phyloP scores from a whole-genome alignment of 805 yeast species.

The Schwanniomyces polymorphus region DNA sequence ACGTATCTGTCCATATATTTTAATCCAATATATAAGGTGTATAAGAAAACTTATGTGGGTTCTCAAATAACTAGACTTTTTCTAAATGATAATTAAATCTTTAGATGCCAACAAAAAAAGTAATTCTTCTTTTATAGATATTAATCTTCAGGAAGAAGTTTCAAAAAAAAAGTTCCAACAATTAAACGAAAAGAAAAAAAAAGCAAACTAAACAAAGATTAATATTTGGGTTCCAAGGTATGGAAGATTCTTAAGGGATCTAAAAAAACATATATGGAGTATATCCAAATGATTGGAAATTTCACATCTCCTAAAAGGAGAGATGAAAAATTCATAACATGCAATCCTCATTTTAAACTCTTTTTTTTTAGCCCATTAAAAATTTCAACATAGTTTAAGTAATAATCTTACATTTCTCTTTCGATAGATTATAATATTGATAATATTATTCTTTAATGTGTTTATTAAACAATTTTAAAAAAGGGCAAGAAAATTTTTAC shows the following conservation, averaged over 20 bases:
- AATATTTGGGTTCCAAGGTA: background rate
- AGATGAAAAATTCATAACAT: background rate
- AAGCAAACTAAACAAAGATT: conserved; percentile 1
- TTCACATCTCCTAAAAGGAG: background rate
- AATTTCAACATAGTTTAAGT: background rate
- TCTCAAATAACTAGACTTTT: background rate
- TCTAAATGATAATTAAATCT: conserved; percentile 2
- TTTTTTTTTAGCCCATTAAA: background rate
- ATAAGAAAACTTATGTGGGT: background rate
- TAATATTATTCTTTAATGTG: background rate
- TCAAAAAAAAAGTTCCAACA: conserved; percentile 1
- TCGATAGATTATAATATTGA: conserved; percentile 1
- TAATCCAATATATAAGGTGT: background rate
- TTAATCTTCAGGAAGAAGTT: conserved; percentile 1
- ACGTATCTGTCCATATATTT: conserved; percentile 1
- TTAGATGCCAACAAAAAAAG: background rate
- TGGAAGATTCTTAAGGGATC: background rate
- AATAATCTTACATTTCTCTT: conserved; percentile 2
- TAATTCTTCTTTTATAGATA: background rate
- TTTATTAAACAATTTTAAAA: background rate
- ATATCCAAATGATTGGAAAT: background rate
- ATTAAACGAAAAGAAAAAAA: conserved; percentile 4
- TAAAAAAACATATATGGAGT: background rate
- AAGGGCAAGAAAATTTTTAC: conserved; percentile 2
- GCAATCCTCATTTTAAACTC: background rate